These are phyloP conservation scores for Acephala macrosclerotiorum DNA, from an alignment of 2,329 filamentous ascomycete species.

Conservation along the genomic window DNA sequence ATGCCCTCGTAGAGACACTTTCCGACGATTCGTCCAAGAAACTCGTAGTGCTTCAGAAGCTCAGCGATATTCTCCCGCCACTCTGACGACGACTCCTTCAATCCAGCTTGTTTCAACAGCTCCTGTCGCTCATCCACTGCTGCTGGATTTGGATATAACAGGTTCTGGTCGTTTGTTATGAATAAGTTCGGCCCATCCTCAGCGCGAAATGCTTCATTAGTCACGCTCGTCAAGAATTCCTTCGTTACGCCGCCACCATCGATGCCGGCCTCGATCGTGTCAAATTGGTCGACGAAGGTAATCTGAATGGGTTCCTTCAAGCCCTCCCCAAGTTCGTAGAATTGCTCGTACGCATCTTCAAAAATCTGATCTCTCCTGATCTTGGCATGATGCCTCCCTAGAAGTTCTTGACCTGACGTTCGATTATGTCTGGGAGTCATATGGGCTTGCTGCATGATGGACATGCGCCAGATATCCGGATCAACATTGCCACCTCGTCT, in stretches of 20 bases:
- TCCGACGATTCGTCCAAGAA: conserved; percentile 89
- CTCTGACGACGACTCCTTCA: conserved; percentile 59
- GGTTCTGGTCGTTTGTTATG: conserved; percentile 81
- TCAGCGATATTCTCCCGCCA: conserved; percentile 65
- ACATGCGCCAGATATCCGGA: conserved; percentile 77
- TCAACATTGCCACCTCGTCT: conserved; percentile 76
- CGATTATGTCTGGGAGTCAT: conserved; percentile 28
- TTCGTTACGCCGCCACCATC: conserved; percentile 98
- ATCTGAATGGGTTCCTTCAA: conserved; percentile 97
- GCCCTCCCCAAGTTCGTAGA: conserved; percentile 80
- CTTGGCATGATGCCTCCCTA: conserved; percentile 74
- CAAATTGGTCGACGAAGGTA: conserved; percentile 92
- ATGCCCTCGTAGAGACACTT: conserved; percentile 99
- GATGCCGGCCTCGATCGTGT: conserved; percentile 87
- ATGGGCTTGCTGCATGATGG: conserved; percentile 53
- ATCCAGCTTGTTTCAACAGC: conserved; percentile 57
- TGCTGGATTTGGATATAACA: conserved; percentile 87
- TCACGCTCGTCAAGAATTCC: conserved; percentile 91
- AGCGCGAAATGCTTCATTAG: conserved; percentile 80
- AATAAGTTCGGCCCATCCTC: conserved; percentile 71
- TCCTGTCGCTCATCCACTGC: conserved; percentile 74
- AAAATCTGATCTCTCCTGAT: conserved; percentile 84
- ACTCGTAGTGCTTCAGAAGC: conserved; percentile 81
- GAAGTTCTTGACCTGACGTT: conserved; percentile 46
- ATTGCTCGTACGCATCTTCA: conserved; percentile 83